These are phyloP conservation scores for Paulownia fortunei DNA, from an alignment of 257 asterid genomes.

Conservation along the genomic window DNA sequence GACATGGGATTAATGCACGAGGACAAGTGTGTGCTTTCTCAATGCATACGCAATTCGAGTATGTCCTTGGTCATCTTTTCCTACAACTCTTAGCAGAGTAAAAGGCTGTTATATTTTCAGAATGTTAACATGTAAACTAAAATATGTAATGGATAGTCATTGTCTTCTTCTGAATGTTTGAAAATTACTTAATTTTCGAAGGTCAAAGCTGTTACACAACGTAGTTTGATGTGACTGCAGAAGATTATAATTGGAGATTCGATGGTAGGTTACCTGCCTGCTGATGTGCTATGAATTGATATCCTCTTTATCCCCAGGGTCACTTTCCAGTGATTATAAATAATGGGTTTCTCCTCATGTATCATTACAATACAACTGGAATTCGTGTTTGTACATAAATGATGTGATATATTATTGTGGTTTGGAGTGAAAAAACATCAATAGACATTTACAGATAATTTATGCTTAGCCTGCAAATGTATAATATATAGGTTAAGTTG, in stretches of 20 bases:
- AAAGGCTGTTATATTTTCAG: not conserved
- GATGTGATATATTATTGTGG: constrained; percentile 3
- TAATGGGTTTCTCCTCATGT: not conserved
- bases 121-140: constrained; percentile 26
- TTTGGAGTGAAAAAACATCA: not conserved
- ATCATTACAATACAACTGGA: not conserved
- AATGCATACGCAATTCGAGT: not conserved
- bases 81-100: not conserved
- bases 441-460: not conserved
- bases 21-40: not conserved
- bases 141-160: constrained; percentile 8
- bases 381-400: not conserved
- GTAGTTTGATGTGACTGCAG: constrained; percentile 14
- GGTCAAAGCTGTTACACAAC: constrained; percentile 21
- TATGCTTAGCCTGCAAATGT: not conserved
- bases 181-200: constrained; percentile 10
- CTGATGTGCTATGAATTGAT: not conserved
- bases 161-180: constrained; percentile 9
- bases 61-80: not conserved
- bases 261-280: constrained; percentile 21
- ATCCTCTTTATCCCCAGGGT: not conserved
- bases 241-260: constrained; percentile 29
- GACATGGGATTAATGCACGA: not conserved
- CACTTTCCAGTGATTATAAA: constrained; percentile 11
- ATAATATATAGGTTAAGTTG: constrained; percentile 14